Evolutionary conservation across 352 stramenopile species (phyloP), one percentile per base, ranked within the genome.

Genomic region (Globisporangium mamillatum): DNA sequence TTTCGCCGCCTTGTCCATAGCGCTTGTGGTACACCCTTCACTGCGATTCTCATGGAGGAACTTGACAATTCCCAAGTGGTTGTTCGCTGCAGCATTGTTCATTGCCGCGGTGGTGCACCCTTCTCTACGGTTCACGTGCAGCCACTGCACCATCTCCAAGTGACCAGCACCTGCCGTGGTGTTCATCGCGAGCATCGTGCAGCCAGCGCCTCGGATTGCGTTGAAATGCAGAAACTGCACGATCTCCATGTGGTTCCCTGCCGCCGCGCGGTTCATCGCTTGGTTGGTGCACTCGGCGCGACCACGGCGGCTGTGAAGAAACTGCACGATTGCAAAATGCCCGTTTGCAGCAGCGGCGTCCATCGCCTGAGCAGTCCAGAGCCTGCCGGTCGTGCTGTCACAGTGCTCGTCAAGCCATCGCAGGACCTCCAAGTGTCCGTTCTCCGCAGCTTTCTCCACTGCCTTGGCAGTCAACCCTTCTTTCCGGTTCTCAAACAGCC

Each of bases 391-490:
- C 46, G 68, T 18, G 67, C 64, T n/a, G 38, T 46, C 4, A 71
- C 72, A 69, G 57, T 71, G 62, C 22, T 59, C 34, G 63, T 74
- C 44, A 4, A 77, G 44, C 64, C 70, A 77, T 20, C 48, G 22
- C 9, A 73, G 22, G 0, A 75, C 55, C 3, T 77, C 61, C 12
- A 87, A 16, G 54, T 84, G 69, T 7, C 79, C 79, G 38, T 84
- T 86, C 1, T 63, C 60, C 2, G 79, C 79, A 1, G 76, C 79
- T n/a, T 77, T 72, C 16, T 82, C 68, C 54, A 86, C 64, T 9
- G 74, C 71, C 9, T 72, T 70, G 3, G 65, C 76, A 41, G 75
- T 76, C 24, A 75, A 63, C 5, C 58, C 52, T 29, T 74, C 58
- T 29, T 69, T 67, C 36, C 68, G 81, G 61, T 83, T 62, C 12